phyloP scores from a whole-genome alignment of 2,329 filamentous ascomycete genomes.

The Teratosphaeria destructans region DNA sequence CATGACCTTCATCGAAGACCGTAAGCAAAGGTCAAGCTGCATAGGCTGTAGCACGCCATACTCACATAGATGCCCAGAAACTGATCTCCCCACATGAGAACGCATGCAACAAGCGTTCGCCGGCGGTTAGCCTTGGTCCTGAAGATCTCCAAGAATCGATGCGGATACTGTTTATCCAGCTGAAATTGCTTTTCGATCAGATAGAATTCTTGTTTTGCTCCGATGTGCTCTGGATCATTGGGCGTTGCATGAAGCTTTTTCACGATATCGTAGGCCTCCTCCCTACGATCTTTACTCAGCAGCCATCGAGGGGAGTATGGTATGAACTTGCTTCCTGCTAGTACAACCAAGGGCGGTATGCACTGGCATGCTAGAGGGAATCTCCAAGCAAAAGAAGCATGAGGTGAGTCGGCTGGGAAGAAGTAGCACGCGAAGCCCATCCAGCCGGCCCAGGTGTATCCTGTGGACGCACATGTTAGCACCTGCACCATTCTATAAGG shows the following conservation, averaged over 20 bases:
- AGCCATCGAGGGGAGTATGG: constrained; percentile 37
- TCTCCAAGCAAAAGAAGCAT: constrained; percentile 34
- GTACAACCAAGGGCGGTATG: constrained; percentile 30
- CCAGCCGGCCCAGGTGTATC: constrained; percentile 16
- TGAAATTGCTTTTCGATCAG: constrained; percentile 37
- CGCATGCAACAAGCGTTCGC: constrained; percentile 30
- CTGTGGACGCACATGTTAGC: not conserved
- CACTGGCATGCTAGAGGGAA: constrained; percentile 37
- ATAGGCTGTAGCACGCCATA: not conserved
- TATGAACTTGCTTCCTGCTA: constrained; percentile 29
- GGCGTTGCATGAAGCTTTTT: constrained; percentile 34
- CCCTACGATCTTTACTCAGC: constrained; percentile 31
- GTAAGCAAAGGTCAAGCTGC: constrained; percentile 1
- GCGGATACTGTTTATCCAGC: constrained; percentile 26
- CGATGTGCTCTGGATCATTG: constrained; percentile 28
- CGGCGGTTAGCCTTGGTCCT: constrained; percentile 31
- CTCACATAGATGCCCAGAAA: not conserved
- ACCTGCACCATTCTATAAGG: not conserved
- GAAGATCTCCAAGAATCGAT: constrained; percentile 32
- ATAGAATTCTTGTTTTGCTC: constrained; percentile 32
- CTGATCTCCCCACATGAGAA: constrained; percentile 25
- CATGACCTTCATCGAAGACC: constrained; percentile 13
- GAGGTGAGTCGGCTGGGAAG: constrained; percentile 21
- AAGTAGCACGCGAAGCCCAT: constrained; percentile 33
- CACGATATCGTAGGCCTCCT: constrained; percentile 32